Evolutionary conservation across 2,329 filamentous ascomycete genomes (phyloP).

Genomic region (Botrytis porri): DNA sequence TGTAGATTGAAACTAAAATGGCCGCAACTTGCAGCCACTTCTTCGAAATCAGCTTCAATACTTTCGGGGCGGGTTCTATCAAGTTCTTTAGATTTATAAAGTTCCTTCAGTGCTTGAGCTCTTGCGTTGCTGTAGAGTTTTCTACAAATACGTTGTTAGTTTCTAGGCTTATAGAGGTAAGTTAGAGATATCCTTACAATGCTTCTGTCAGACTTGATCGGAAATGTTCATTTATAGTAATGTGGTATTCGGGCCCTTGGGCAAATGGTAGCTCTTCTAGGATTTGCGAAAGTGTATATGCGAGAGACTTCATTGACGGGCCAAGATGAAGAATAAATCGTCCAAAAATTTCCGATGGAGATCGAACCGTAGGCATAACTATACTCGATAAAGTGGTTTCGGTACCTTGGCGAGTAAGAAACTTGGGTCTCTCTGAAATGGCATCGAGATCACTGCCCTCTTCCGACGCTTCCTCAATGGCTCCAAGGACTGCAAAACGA

Average conservation of each 20-base stretch:
- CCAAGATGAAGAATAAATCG: slow-evolving; percentile 86
- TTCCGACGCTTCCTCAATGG: slow-evolving; percentile 62
- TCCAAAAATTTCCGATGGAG: slow-evolving; percentile 82
- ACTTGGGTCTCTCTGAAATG: slow-evolving; percentile 12
- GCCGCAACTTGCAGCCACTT: slow-evolving; percentile 95
- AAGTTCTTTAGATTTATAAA: slow-evolving; percentile 79
- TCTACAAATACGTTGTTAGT: slow-evolving; percentile 20
- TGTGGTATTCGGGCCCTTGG: slow-evolving; percentile 60
- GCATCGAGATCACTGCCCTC: slow-evolving; percentile 52
- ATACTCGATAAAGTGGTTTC: slow-evolving; percentile 29
- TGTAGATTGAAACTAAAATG: slow-evolving; percentile 93
- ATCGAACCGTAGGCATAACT: slow-evolving; percentile 46
- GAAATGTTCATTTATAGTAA: slow-evolving; percentile 77
- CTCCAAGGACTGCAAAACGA: slow-evolving; percentile 49
- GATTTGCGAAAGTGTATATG: slow-evolving; percentile 84
- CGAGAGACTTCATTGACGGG: slow-evolving; percentile 94
- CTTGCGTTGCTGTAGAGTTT: slow-evolving; percentile 74
- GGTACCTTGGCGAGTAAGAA: slow-evolving; percentile 24
- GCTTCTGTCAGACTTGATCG: slow-evolving; percentile 77
- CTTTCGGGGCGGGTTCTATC: slow-evolving; percentile 66
- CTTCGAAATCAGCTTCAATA: slow-evolving; percentile 89
- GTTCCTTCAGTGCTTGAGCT: slow-evolving; percentile 68
- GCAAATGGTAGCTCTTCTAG: slow-evolving; percentile 84
- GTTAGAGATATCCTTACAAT: slow-evolving; percentile 43
- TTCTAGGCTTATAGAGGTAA: neutral